Evolutionary conservation across 345 rosid genomes (phyloP).

Genomic region (Citrus maxima): DNA sequence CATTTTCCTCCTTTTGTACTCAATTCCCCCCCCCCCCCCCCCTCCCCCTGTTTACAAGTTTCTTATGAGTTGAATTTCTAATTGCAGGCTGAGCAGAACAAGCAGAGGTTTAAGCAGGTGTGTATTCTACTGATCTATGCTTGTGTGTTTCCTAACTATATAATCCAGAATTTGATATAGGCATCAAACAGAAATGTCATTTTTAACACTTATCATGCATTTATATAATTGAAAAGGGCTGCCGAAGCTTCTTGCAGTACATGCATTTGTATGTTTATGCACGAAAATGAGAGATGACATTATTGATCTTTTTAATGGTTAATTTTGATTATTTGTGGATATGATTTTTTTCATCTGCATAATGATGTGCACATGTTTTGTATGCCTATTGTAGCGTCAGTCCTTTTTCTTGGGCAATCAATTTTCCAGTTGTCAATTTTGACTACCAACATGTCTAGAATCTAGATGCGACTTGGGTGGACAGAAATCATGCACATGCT

Average conservation of each 20-base stretch:
- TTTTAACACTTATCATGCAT: background rate
- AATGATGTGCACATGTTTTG: background rate
- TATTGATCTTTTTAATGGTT: background rate
- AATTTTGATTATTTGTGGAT: background rate
- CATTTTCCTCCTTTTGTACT: background rate
- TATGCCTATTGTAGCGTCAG: too few species aligned
- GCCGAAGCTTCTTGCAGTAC: too few species aligned
- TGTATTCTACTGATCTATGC: background rate
- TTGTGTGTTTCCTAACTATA: background rate
- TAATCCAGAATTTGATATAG: background rate
- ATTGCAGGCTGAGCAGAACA: slow-evolving; percentile 41
- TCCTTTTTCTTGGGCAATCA: background rate
- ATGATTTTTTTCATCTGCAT: too few species aligned
- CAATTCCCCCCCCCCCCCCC: background rate
- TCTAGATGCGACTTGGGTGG: background rate
- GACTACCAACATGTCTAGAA: background rate
- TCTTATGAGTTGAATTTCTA: slow-evolving; percentile 1
- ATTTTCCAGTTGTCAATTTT: background rate
- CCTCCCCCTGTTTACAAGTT: background rate
- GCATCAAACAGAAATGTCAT: background rate
- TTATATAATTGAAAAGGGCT: background rate
- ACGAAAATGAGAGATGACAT: background rate
- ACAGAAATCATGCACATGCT: background rate
- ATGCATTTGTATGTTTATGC: too few species aligned
- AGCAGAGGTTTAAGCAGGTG: slow-evolving; percentile 41